Conservation (phyloP, 1,284 basidiomycete genomes). For the Malassezia nana region DNA sequence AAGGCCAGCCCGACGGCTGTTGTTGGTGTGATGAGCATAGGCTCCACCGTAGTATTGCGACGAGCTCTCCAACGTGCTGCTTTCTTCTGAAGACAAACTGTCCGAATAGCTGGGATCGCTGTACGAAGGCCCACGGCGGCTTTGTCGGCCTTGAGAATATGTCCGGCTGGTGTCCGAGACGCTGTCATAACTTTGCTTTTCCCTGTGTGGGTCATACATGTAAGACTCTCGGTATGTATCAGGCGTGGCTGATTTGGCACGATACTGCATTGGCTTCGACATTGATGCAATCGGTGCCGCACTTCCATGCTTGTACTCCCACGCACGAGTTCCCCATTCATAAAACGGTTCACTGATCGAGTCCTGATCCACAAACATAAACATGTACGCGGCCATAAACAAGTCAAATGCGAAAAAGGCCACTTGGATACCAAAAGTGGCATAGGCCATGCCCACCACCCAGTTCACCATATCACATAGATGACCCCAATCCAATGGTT, state of each 20-base stretch:
- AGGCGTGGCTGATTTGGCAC: constrained; percentile 11
- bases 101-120: constrained; percentile 25
- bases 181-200: neutral
- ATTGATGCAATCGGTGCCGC: constrained; percentile 9
- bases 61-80: constrained; percentile 3
- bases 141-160: neutral
- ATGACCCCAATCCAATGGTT: constrained; percentile 46
- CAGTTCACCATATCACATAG: constrained; percentile 48
- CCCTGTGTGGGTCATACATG: neutral
- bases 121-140: constrained; percentile 34
- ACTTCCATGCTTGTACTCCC: constrained; percentile 28
- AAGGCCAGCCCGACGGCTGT: constrained; percentile 16
- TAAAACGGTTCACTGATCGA: constrained; percentile 51
- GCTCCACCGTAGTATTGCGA: constrained; percentile 16
- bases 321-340: constrained; percentile 43
- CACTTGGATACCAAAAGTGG: constrained; percentile 47
- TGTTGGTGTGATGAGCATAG: constrained; percentile 10
- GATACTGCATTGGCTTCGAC: constrained; percentile 19
- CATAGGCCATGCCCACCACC: constrained; percentile 44
- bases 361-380: constrained; percentile 50
- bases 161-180: neutral
- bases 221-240: neutral
- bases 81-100: constrained; percentile 2
- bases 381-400: constrained; percentile 41
- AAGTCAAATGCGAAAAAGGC: constrained; percentile 37